Evolutionary conservation across 768 basidiomycete species (phyloP), one percentile per base, ranked within the genome.

Genomic region (Lentinus tigrinus): DNA sequence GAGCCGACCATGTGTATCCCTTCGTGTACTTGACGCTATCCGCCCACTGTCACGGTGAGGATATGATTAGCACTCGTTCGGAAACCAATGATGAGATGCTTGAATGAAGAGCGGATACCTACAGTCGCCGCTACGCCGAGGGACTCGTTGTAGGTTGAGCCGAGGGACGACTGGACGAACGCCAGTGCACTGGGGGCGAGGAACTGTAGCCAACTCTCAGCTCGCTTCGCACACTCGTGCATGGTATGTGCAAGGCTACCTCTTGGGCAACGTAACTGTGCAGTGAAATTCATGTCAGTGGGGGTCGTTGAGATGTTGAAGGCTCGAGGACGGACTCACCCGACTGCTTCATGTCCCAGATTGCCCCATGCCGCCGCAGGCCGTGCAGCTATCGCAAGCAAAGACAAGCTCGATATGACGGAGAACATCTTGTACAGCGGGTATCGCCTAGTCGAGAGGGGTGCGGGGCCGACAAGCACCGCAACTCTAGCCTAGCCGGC

Each of bases 41-140:
- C 0, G 81, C 81, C 81, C 81, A 84, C 80, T 81, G 47, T 37
- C 47, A 8, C 37, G 17, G 13, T 9, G 17, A 3, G 44, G 21
- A 16, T 28, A 21, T 16, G 26, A 36, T 19, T 13, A 52, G 31
- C 11, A 7, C 1, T 11, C 31, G 31, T 11, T 11, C 31, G 7
- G 11, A 31, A 31, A 7, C 31, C 31, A 31, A 31, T 31, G 31
- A 11, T 31, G 47, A 38, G 21, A 3, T 21, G 16, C 16, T n/a
- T 43, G 40, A 24, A 27, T 26, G 6, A 9, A 19, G 21, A 2
- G 5, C 17, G 24, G n/a, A 10, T 8, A 61, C 72, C 59, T 54
- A 82, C 81, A 10, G 78, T 74, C 3, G 81, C 78, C 8, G 80
- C 81, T 54, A 76, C 75, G 1, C 81, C 81, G 19, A 85, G 76